Conservation (phyloP, 306 rosid species). For the Sphenostylis stenocarpa region DNA sequence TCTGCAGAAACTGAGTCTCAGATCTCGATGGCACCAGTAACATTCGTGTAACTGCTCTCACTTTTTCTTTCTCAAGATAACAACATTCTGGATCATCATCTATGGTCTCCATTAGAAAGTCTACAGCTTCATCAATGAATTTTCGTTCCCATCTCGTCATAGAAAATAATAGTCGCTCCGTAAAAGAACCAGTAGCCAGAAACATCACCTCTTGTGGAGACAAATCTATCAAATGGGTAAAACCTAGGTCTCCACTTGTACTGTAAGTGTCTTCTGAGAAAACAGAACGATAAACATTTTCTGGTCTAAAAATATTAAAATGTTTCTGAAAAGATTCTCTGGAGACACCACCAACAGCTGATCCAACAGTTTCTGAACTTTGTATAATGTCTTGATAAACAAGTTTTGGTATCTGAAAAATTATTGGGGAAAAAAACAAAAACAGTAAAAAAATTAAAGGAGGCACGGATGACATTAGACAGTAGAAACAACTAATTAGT, state of each 20-base stretch:
- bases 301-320: constrained; percentile 73
- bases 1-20: constrained; percentile 49
- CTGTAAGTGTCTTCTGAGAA: constrained; percentile 47
- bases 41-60: constrained; percentile 79
- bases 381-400: constrained; percentile 62
- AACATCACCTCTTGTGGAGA: constrained; percentile 84
- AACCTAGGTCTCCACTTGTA: constrained; percentile 77
- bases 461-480: constrained; percentile 2
- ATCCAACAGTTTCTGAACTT: constrained; percentile 52
- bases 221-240: constrained; percentile 80
- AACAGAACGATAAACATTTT: constrained; percentile 68
- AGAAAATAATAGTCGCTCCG: constrained; percentile 82
- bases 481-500: neutral
- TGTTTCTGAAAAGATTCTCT: constrained; percentile 58
- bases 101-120: constrained; percentile 53
- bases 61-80: constrained; percentile 64
- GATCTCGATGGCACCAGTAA: constrained; percentile 76
- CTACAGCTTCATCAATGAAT: constrained; percentile 57
- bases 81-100: constrained; percentile 55
- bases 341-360: constrained; percentile 60
- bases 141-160: constrained; percentile 67
- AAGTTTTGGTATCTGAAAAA: constrained; percentile 77
- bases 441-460: constrained; percentile 18
- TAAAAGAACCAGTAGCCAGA: constrained; percentile 70
- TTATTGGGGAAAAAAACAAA: neutral